Base-by-base conservation (phyloP, 805 yeast species). In the Starmera dryadoides region DNA sequence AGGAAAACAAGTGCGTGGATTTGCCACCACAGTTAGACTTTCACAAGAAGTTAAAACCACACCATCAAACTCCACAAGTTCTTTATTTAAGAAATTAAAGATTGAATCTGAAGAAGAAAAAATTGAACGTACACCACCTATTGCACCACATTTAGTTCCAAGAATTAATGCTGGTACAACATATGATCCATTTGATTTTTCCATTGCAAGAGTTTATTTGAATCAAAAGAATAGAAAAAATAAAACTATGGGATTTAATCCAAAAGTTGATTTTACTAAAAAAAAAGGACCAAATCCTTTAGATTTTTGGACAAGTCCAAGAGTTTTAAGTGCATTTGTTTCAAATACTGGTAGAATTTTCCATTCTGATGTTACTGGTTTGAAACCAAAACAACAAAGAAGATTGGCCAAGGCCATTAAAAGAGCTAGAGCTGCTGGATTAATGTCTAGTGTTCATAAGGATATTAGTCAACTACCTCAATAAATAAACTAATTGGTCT, bases 171-270 rank as follows among this genome's bases (percentile, higher is more conserved):
- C 62, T 4, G 77, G 75, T 35, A 62, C 72, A 4, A 73, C 77
- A 0, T 87, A 87, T 55, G 91, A 84, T 49, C 93, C 96, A 37
- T 81, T 80, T 60, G 95, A 86, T 58, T 86, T 86, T 50, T 74
- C 85, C 23, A 59, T 77, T 52, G 75, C 80, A 34, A 75, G 73
- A 48, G 51, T 75, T 30, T 66, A 70, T 43, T 71, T 77, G 48
- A 79, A 75, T 35, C 66, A 58, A 45, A 70, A 66, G 45, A 38
- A 19, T 38, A 46, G 30, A 41, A 56, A 42, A 52, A 52, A 10
- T 20, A 12, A 20, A n/a, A n/a, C n/a, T n/a, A n/a, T n/a, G 12
- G 28, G 22, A 48, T 48, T 52, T 37, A 38, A 45, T 46, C 33
- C 53, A 42, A 39, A 55, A 52, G n/a, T n/a, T 26, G 56, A 53